Evolutionary conservation across 176 grass and related monocot genomes (phyloP).

Genomic region (Avena atlantica): DNA sequence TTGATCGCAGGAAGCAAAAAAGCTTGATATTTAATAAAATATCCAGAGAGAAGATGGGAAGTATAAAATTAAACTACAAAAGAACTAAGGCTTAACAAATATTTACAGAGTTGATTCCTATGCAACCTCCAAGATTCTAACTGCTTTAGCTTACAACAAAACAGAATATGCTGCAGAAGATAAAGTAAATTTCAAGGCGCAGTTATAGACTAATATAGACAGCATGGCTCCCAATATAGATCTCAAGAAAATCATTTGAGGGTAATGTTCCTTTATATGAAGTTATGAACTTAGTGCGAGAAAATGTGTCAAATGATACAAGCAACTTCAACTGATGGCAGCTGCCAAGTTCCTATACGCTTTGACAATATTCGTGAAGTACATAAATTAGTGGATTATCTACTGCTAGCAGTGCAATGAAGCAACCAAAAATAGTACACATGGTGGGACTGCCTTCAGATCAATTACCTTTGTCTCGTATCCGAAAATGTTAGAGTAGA

Average conservation of each 20-base stretch:
- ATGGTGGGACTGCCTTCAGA: conserved; percentile 12
- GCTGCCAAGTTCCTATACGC: not conserved
- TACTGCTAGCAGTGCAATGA: conserved; percentile 15
- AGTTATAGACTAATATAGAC: conserved; percentile 17
- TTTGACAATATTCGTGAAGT: not conserved
- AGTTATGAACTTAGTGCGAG: conserved; percentile 3
- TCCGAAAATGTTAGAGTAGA: conserved; percentile 99
- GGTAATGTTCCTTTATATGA: conserved; percentile 9
- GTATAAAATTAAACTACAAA: not conserved
- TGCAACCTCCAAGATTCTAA: conserved; percentile 20
- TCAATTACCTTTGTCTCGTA: conserved; percentile 92
- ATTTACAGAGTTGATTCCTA: conserved; percentile 23
- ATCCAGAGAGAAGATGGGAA: conserved; percentile 25
- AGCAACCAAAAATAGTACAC: conserved; percentile 14
- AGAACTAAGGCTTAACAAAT: conserved; percentile 4
- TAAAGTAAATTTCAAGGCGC: conserved; percentile 16
- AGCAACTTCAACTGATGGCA: conserved; percentile 5
- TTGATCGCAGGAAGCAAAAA: not conserved
- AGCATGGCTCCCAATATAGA: conserved; percentile 18
- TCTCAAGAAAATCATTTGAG: conserved; percentile 1
- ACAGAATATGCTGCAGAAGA: conserved; percentile 18
- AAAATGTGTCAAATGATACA: conserved; percentile 17
- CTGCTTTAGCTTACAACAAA: not conserved
- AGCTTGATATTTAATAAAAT: not conserved
- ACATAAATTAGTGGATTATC: not conserved